Conservation (phyloP, 2,329 filamentous ascomycete genomes). For the Colletotrichum gloeosporioides region DNA sequence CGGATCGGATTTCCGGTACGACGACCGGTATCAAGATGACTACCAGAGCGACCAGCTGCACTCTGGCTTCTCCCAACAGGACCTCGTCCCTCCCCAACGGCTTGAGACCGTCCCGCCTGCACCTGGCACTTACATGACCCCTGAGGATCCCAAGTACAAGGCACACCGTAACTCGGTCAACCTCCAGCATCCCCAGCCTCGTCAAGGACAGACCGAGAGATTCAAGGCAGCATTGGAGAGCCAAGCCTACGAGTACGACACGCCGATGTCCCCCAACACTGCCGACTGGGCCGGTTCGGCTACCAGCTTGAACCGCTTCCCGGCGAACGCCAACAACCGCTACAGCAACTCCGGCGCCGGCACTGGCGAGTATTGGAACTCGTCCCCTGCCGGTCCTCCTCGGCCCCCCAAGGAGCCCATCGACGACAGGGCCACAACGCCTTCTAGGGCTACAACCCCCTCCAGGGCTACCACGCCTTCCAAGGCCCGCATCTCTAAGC, state of each 20-base stretch:
- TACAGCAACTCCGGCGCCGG: conserved; percentile 41
- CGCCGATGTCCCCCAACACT: conserved; percentile 63
- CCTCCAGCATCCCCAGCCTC: conserved; percentile 79
- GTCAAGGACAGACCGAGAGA: conserved; percentile 74
- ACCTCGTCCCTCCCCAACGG: conserved; percentile 38
- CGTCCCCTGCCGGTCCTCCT: conserved; percentile 54
- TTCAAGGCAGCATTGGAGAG: conserved; percentile 77
- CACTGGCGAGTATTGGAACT: conserved; percentile 49
- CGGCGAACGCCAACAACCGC: conserved; percentile 51
- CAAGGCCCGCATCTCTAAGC: conserved; percentile 53
- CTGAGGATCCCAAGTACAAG: conserved; percentile 79
- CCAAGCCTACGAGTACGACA: conserved; percentile 72
- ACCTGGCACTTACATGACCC: conserved; percentile 59
- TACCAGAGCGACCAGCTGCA: conserved; percentile 68
- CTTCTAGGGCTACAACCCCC: conserved; percentile 41
- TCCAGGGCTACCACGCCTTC: conserved; percentile 45
- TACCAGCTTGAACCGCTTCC: conserved; percentile 62
- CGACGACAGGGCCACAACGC: conserved; percentile 45
- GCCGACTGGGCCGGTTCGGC: conserved; percentile 68
- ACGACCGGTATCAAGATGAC: conserved; percentile 61
- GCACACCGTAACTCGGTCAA: conserved; percentile 83
- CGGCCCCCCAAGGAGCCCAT: conserved; percentile 69
- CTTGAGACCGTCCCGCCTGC: conserved; percentile 32
- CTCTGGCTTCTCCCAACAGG: conserved; percentile 59
- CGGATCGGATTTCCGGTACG: conserved; percentile 75